Percentiles rank a stretch among this genome's conserved stretches.
These are phyloP conservation scores for Omphalotus guepiniiformis DNA, from an alignment of 768 basidiomycete species.

Conservation along the genomic window DNA sequence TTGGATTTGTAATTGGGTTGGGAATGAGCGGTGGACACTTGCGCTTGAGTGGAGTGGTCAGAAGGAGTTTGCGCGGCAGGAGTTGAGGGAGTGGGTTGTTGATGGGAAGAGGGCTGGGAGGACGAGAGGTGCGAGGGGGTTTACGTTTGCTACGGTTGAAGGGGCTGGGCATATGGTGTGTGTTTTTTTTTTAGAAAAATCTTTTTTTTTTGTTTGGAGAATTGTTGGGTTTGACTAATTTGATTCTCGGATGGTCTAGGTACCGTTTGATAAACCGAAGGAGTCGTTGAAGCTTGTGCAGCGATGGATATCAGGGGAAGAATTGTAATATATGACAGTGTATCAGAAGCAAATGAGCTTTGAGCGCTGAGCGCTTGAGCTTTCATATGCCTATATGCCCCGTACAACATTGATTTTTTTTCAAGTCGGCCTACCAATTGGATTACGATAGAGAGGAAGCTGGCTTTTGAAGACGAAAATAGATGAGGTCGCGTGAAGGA, in stretches of 20 bases:
- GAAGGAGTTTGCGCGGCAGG: slow-evolving; percentile 37
- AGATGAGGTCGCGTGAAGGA: no score
- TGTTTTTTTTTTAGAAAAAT: slow-evolving; percentile 9
- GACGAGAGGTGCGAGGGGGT: slow-evolving; percentile 47
- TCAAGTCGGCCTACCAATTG: no score
- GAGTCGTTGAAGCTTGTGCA: slow-evolving; percentile 39
- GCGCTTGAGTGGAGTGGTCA: slow-evolving; percentile 58
- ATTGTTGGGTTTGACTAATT: background rate
- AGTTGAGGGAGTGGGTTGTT: slow-evolving; percentile 52
- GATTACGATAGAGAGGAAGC: no score
- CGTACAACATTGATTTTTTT: no score
- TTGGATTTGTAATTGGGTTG: slow-evolving; percentile 60
- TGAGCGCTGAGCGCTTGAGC: no score
- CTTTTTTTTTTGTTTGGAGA: background rate
- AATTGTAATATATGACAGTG: no score
- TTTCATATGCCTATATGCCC: no score
- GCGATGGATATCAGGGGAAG: slow-evolving; percentile 32
- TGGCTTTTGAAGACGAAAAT: no score
- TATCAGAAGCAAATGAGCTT: no score
- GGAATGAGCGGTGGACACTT: slow-evolving; percentile 59
- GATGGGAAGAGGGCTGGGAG: slow-evolving; percentile 50
- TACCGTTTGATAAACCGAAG: slow-evolving; percentile 50
- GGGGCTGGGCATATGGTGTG: slow-evolving; percentile 68
- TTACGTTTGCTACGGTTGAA: slow-evolving; percentile 55
- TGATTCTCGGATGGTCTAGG: slow-evolving; percentile 22